These are phyloP conservation scores for Pichia inconspicua DNA, from an alignment of 1,139 yeast species.

Conservation along the genomic window DNA sequence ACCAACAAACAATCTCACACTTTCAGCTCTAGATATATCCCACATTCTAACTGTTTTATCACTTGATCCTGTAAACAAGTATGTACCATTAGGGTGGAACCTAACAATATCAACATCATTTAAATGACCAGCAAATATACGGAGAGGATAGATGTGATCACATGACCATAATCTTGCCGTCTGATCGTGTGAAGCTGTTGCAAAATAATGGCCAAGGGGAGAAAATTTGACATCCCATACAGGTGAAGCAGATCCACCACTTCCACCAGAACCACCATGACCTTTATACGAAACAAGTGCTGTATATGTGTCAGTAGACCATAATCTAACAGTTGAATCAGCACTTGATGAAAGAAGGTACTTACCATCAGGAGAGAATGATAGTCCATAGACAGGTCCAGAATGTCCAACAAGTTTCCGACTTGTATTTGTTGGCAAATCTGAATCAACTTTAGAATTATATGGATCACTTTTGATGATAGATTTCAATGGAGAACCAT, in stretches of 20 bases:
- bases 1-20: slow-evolving; percentile 91
- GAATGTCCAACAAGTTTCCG: slow-evolving; percentile 84
- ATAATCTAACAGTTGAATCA: slow-evolving; percentile 83
- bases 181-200: slow-evolving; percentile 95
- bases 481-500: slow-evolving; percentile 75
- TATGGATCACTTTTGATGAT: slow-evolving; percentile 54
- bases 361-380: slow-evolving; percentile 85
- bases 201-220: slow-evolving; percentile 95
- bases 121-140: slow-evolving; percentile 95
- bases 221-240: slow-evolving; percentile 96
- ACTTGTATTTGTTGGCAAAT: slow-evolving; percentile 26
- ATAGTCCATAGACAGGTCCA: slow-evolving; percentile 86
- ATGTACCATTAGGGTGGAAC: slow-evolving; percentile 94
- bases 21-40: slow-evolving; percentile 86
- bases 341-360: slow-evolving; percentile 80
- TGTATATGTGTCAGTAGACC: slow-evolving; percentile 90
- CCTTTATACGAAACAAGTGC: slow-evolving; percentile 92
- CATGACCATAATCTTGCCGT: slow-evolving; percentile 98
- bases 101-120: slow-evolving; percentile 93
- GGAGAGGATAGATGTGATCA: slow-evolving; percentile 91
- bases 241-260: slow-evolving; percentile 52
- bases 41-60: slow-evolving; percentile 97
- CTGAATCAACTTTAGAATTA: slow-evolving; percentile 29
- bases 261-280: slow-evolving; percentile 34
- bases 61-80: slow-evolving; percentile 88